phyloP scores from a whole-genome alignment of 1,284 basidiomycete species.

The Austroboletus niveus region DNA sequence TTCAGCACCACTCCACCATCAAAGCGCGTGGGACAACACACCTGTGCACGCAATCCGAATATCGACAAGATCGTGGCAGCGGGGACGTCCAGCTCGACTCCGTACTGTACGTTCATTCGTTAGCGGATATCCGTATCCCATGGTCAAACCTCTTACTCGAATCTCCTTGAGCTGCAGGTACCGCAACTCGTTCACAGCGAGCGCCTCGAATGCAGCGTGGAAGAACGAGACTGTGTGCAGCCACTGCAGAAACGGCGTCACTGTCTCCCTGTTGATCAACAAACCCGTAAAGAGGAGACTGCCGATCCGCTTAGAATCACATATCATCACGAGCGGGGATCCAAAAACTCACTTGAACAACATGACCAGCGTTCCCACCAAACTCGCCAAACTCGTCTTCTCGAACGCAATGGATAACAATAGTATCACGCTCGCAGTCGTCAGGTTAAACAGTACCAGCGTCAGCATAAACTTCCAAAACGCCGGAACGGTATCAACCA shows the following conservation, averaged over 20 bases:
- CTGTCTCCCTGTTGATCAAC: slow-evolving; percentile 89
- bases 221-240: slow-evolving; percentile 93
- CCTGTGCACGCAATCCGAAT: slow-evolving; percentile 85
- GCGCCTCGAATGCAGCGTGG: slow-evolving; percentile 97
- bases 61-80: slow-evolving; percentile 90
- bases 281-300: slow-evolving; percentile 95
- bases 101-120: slow-evolving; percentile 57
- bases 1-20: slow-evolving; percentile 9
- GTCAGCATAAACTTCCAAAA: slow-evolving; percentile 99
- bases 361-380: slow-evolving; percentile 95
- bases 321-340: background rate
- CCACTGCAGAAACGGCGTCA: slow-evolving; percentile 75
- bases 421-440: slow-evolving; percentile 88
- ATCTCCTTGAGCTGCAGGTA: slow-evolving; percentile 91
- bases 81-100: slow-evolving; percentile 90
- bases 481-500: slow-evolving; percentile 83
- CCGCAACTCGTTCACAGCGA: slow-evolving; percentile 93
- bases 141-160: slow-evolving; percentile 53
- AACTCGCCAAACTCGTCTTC: slow-evolving; percentile 84
- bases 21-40: slow-evolving; percentile 25
- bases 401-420: slow-evolving; percentile 87
- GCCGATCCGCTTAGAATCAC: slow-evolving; percentile 2
- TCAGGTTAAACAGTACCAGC: slow-evolving; percentile 92
- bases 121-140: slow-evolving; percentile 2
- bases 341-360: slow-evolving; percentile 85